These are phyloP conservation scores for Candolleomyces efflorescens DNA, from an alignment of 768 basidiomycete genomes.

Conservation along the genomic window DNA sequence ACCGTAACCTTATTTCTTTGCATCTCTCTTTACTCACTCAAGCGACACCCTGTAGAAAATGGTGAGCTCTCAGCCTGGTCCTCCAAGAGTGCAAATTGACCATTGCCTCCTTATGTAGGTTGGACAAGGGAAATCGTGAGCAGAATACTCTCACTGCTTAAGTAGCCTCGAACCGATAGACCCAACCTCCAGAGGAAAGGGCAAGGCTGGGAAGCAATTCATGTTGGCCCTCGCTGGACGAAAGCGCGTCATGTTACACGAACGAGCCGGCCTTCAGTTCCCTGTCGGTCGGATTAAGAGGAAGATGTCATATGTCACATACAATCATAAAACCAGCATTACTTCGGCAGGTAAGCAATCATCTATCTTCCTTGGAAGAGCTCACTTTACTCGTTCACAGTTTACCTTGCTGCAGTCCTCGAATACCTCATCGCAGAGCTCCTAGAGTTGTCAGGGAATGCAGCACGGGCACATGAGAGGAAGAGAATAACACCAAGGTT, in stretches of 20 bases:
- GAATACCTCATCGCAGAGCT: slow-evolving; percentile 88
- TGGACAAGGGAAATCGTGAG: not conserved
- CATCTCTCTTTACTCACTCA: too few relatives aligned
- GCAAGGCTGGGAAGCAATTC: not conserved
- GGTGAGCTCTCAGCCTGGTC: too few relatives aligned
- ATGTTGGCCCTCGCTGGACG: not conserved
- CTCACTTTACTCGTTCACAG: slow-evolving; percentile 25
- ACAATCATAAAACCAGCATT: not conserved
- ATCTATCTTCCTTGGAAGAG: not conserved
- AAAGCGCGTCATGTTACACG: not conserved
- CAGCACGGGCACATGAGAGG: slow-evolving; percentile 79
- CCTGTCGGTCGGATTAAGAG: not conserved
- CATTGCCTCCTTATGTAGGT: too few relatives aligned
- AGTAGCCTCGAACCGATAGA: not conserved
- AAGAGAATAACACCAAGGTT: slow-evolving; percentile 81
- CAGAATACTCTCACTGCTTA: not conserved
- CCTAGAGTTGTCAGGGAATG: slow-evolving; percentile 78
- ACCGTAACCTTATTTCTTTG: too few relatives aligned
- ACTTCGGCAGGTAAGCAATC: not conserved
- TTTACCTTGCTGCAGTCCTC: slow-evolving; percentile 81
- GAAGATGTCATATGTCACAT: not conserved
- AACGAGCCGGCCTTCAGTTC: not conserved
- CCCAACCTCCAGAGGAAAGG: not conserved
- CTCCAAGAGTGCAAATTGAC: too few relatives aligned
- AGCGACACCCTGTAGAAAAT: too few relatives aligned